These are phyloP conservation scores for Marasmius tenuissimus DNA, from an alignment of 1,284 basidiomycete genomes.

Conservation along the genomic window DNA sequence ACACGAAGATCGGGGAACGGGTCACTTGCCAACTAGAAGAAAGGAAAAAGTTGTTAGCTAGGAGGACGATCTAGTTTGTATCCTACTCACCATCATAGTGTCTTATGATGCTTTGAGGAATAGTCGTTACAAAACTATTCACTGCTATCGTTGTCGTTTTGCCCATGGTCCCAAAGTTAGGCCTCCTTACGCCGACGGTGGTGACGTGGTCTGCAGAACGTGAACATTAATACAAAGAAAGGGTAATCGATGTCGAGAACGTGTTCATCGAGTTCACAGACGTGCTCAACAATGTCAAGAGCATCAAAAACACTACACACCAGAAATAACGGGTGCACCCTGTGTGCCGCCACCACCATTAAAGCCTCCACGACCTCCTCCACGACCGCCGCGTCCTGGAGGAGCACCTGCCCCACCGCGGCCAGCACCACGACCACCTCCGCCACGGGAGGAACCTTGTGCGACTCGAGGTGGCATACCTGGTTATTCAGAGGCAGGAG, in stretches of 20 bases:
- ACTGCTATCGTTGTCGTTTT: conserved; percentile 50
- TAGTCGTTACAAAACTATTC: conserved; percentile 63
- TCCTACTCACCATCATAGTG: conserved; percentile 69
- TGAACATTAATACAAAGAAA: neutral
- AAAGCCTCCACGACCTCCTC: neutral
- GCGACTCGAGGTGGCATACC: neutral
- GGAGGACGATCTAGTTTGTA: conserved; percentile 7
- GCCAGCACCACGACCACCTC: neutral
- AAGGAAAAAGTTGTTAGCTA: conserved; percentile 8
- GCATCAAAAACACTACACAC: neutral
- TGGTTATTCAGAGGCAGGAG: neutral
- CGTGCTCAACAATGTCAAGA: neutral
- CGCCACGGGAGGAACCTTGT: neutral
- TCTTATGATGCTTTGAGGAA: conserved; percentile 62
- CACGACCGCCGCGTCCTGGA: neutral
- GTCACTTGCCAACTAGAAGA: conserved; percentile 55
- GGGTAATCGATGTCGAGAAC: neutral
- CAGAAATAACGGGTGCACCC: neutral
- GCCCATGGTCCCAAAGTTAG: conserved; percentile 60
- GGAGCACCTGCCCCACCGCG: neutral
- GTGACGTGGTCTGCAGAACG: conserved; percentile 42
- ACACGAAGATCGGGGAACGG: neutral
- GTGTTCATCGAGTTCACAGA: too few species aligned
- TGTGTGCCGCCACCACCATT: neutral
- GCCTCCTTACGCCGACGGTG: conserved; percentile 64